Conservation (phyloP, 345 rosid species). For the Passiflora organensis region DNA sequence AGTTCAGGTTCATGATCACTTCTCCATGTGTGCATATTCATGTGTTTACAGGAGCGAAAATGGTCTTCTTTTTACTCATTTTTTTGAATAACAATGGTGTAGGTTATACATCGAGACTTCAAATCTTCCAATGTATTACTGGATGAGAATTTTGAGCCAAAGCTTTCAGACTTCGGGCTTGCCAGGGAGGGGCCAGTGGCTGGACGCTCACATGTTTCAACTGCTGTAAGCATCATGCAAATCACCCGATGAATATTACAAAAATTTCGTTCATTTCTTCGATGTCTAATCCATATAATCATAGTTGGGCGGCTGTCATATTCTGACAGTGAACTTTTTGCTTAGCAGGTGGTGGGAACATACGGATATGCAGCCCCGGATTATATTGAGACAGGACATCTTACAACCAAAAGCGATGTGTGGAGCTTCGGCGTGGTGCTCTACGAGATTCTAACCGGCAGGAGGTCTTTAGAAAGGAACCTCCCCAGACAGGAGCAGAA, state of each 20-base stretch:
- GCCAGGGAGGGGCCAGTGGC: conserved; percentile 87
- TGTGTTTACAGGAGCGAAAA: too few species aligned
- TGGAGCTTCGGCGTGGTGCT: conserved; percentile 88
- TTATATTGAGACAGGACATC: conserved; percentile 75
- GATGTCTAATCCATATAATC: too few species aligned
- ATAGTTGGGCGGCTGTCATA: too few species aligned
- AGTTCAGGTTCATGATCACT: conserved; percentile 52
- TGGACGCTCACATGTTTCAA: conserved; percentile 78
- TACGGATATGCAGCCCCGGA: conserved; percentile 94
- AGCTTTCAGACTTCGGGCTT: conserved; percentile 87
- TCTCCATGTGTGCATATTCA: too few species aligned
- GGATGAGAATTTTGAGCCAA: conserved; percentile 60
- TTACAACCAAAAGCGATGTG: conserved; percentile 69
- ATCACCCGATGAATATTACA: neutral
- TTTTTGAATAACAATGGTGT: neutral
- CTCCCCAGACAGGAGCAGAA: conserved; percentile 56
- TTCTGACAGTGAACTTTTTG: neutral
- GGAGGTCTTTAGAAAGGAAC: conserved; percentile 66
- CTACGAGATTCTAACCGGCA: conserved; percentile 76
- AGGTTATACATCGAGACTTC: conserved; percentile 84
- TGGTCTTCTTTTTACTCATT: too few species aligned
- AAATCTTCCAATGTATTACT: conserved; percentile 75
- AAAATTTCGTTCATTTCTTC: neutral
- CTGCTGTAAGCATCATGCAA: conserved; percentile 57
- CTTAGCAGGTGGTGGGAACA: conserved; percentile 71